Conservation (phyloP, 2,329 filamentous ascomycete species). For the Fusarium sp. region DNA sequence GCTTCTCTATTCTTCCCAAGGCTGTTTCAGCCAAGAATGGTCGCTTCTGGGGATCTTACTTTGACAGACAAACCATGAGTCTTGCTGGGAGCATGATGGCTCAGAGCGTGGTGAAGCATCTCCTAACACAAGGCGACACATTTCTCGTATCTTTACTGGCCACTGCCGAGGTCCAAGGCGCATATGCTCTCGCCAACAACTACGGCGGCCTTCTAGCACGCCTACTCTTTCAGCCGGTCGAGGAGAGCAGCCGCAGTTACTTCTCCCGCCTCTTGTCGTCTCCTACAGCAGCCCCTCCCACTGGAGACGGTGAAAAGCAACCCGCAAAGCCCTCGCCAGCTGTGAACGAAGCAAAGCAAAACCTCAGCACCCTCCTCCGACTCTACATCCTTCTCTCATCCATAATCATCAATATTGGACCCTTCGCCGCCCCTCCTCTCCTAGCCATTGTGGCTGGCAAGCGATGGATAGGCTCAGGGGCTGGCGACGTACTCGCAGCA, state of each 20-base stretch:
- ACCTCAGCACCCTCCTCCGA: slow-evolving; percentile 74
- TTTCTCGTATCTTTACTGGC: slow-evolving; percentile 86
- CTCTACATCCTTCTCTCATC: slow-evolving; percentile 81
- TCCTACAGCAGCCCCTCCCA: slow-evolving; percentile 27
- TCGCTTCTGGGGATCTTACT: slow-evolving; percentile 68
- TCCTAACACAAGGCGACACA: slow-evolving; percentile 94
- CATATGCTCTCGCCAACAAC: slow-evolving; percentile 93
- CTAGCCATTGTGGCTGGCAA: slow-evolving; percentile 81
- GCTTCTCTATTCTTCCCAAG: slow-evolving; percentile 76
- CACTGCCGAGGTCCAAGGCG: slow-evolving; percentile 83
- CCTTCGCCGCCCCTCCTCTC: slow-evolving; percentile 78
- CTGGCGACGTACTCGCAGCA: slow-evolving; percentile 77
- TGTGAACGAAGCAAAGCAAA: slow-evolving; percentile 58
- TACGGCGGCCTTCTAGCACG: slow-evolving; percentile 91
- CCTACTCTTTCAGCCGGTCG: slow-evolving; percentile 92
- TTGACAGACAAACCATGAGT: slow-evolving; percentile 77
- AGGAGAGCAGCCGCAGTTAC: slow-evolving; percentile 91
- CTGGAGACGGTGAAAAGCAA: slow-evolving; percentile 31
- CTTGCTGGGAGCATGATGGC: slow-evolving; percentile 86
- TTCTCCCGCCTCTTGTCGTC: slow-evolving; percentile 82
- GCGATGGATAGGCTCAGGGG: slow-evolving; percentile 80
- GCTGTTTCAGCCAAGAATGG: slow-evolving; percentile 45
- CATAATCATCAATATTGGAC: slow-evolving; percentile 76
- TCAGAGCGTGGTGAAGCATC: slow-evolving; percentile 90
- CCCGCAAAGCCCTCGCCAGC: slow-evolving; percentile 42